Percentiles rank a stretch among this genome's conserved stretches.
These are phyloP conservation scores for Calvatia gigantea DNA, from an alignment of 768 basidiomycete species.

Conservation along the genomic window DNA sequence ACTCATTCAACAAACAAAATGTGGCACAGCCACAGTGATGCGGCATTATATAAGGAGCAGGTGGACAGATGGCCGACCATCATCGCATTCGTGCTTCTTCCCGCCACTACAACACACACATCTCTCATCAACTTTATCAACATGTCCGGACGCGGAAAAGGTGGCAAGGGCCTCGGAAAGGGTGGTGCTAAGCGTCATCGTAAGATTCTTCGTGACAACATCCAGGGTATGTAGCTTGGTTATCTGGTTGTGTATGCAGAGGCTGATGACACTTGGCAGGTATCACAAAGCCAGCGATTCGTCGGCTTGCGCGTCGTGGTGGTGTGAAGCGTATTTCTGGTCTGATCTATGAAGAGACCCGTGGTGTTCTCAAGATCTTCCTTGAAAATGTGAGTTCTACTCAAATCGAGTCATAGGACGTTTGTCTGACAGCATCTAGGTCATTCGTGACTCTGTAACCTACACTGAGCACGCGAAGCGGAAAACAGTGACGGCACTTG, in stretches of 20 bases:
- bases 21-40: slow-evolving; percentile 48
- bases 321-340: slow-evolving; percentile 97
- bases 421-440: slow-evolving; percentile 36
- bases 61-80: slow-evolving; percentile 11
- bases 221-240: slow-evolving; percentile 24
- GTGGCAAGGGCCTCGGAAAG: slow-evolving; percentile 97
- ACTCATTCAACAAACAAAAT: slow-evolving; percentile 47
- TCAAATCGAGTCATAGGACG: slow-evolving; percentile 26
- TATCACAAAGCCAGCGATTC: slow-evolving; percentile 91
- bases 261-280: slow-evolving; percentile 35
- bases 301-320: slow-evolving; percentile 94
- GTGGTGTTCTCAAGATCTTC: slow-evolving; percentile 94
- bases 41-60: slow-evolving; percentile 33
- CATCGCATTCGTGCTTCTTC: slow-evolving; percentile 22
- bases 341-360: slow-evolving; percentile 94
- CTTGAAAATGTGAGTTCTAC: slow-evolving; percentile 68
- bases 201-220: slow-evolving; percentile 78
- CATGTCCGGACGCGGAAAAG: slow-evolving; percentile 98
- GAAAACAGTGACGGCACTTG: slow-evolving; percentile 93
- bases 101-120: slow-evolving; percentile 37
- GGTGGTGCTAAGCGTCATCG: slow-evolving; percentile 95
- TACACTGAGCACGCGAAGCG: slow-evolving; percentile 98
- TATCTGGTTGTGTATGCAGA: slow-evolving; percentile 29
- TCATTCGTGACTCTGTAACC: slow-evolving; percentile 95
- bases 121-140: slow-evolving; percentile 29